Base-by-base conservation (phyloP, 257 asterid species). In the Scutellaria barbata region DNA sequence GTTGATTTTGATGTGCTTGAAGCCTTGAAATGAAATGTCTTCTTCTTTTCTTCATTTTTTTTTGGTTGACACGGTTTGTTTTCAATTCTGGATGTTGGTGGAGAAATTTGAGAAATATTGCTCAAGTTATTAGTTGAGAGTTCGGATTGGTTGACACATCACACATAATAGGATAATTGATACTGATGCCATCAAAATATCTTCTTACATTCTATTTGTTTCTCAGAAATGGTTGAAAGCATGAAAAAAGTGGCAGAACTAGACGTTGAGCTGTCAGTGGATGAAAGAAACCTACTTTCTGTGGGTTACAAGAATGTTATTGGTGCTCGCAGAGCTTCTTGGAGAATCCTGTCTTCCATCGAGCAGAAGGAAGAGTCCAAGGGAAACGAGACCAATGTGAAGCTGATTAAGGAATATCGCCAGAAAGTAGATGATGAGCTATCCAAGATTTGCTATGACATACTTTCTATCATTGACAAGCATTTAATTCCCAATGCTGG, bases 231-330 rank as follows among this genome's bases (percentile, higher is more conserved):
- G 96, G 92, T 87, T 68, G 96, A 89, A 78, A 69, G 86, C 76
- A 89, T 89, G 96, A 89, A 89, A 48, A 69, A 80, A 48, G 92
- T 87, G 4, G 95, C 96, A 58, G 86, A 80, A 74, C 88, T 87
- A 66, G 90, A 83, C 33, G 95, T 86, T 66, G 95, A 89, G 80
- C 81, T 89, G 57, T 77, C 96, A 40, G 92, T 87, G 60, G 96
- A 89, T 66, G 96, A 89, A 73, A 85, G 96, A 84, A 89, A 89
- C 83, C 82, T 89, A 62, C 89, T 89, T 33, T 89, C 96, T 9
- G 96, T 89, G 57, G 96, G 92, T 43, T 89, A 89, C 88, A 89
- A 89, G 86, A 89, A 89, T 73, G 96, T 89, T 1, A 89, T 89
- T 58, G 96, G 96, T 46, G 95, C 96, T 37, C 81, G 96, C 50